These are phyloP conservation scores for Penicillium sp. DNA, from an alignment of 2,329 filamentous ascomycete genomes.

Conservation along the genomic window DNA sequence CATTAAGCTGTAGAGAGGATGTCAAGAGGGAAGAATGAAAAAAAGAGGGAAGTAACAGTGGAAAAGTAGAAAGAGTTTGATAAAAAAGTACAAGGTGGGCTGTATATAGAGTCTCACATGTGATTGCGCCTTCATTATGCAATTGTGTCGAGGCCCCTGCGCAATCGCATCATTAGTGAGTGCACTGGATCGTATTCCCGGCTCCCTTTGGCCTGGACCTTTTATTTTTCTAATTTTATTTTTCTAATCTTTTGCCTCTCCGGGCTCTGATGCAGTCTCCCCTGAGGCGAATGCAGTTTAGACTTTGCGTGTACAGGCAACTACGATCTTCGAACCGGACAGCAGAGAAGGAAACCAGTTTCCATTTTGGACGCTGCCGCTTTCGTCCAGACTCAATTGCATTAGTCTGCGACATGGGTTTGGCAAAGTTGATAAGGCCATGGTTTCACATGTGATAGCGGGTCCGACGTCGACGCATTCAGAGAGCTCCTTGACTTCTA, in stretches of 20 bases:
- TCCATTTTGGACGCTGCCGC: slow-evolving; percentile 1
- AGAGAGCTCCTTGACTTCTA: background rate
- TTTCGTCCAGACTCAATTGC: slow-evolving; percentile 1
- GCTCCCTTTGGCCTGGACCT: background rate
- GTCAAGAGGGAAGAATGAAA: background rate
- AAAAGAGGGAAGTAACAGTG: slow-evolving; percentile 5
- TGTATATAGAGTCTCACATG: slow-evolving; percentile 25
- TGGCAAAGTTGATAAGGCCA: slow-evolving; percentile 16
- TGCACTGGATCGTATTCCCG: slow-evolving; percentile 9
- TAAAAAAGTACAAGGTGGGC: slow-evolving; percentile 8
- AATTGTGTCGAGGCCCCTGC: slow-evolving; percentile 21
- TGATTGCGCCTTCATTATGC: slow-evolving; percentile 24
- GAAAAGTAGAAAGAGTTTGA: slow-evolving; percentile 4
- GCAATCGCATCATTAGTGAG: slow-evolving; percentile 22
- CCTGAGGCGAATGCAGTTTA: background rate
- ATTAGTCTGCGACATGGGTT: slow-evolving; percentile 3
- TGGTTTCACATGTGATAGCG: slow-evolving; percentile 34
- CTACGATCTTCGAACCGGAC: background rate
- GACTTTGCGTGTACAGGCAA: slow-evolving; percentile 1
- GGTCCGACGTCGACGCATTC: slow-evolving; percentile 26
- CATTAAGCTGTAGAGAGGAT: slow-evolving; percentile 33
- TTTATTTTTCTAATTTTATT: slow-evolving; percentile 1
- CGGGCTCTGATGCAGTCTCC: background rate
- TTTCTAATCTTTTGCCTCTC: background rate
- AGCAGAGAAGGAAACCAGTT: background rate